A percentile compares a stretch with the other conserved stretches of the same genome.
Evolutionary conservation across 306 rosid species (phyloP).

Genomic region (Astragalus glycyphyllos): DNA sequence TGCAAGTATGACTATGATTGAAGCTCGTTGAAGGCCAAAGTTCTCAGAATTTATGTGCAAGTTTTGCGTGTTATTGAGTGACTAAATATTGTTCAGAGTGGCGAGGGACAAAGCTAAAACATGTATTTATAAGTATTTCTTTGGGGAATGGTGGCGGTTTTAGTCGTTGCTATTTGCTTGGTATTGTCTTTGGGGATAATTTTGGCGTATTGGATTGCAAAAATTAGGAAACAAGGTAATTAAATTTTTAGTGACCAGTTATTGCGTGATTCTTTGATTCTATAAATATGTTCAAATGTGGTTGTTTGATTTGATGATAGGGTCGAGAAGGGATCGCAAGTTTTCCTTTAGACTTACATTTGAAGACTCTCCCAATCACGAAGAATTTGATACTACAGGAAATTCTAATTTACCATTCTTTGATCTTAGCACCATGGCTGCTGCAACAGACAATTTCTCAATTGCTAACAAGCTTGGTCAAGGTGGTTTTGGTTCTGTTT

Average conservation of each 20-base stretch:
- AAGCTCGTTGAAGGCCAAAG: slow-evolving; percentile 42
- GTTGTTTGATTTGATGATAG: slow-evolving; percentile 10
- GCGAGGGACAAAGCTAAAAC: neutral
- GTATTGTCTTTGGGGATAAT: slow-evolving; percentile 4
- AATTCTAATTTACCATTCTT: slow-evolving; percentile 50
- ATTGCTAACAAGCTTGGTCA: slow-evolving; percentile 56
- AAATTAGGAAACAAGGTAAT: slow-evolving; percentile 27
- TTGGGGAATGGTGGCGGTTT: slow-evolving; percentile 42
- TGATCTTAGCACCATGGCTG: slow-evolving; percentile 45
- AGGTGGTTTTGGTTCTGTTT: slow-evolving; percentile 68
- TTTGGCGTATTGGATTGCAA: slow-evolving; percentile 37
- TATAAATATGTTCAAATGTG: neutral
- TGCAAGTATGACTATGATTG: slow-evolving; percentile 45
- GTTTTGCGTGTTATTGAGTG: neutral
- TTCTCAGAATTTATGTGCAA: neutral
- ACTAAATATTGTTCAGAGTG: slow-evolving; percentile 1
- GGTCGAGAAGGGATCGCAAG: slow-evolving; percentile 29
- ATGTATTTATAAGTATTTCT: no score
- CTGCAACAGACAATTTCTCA: slow-evolving; percentile 63
- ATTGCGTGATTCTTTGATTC: slow-evolving; percentile 1
- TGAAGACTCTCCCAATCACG: slow-evolving; percentile 12
- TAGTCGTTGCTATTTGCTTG: neutral
- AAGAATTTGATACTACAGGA: slow-evolving; percentile 31
- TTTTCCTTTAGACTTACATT: slow-evolving; percentile 37
- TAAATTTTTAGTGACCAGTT: neutral